These are phyloP conservation scores for Hypoxylon fuscum DNA, from an alignment of 495 filamentous ascomycete genomes.

Conservation along the genomic window DNA sequence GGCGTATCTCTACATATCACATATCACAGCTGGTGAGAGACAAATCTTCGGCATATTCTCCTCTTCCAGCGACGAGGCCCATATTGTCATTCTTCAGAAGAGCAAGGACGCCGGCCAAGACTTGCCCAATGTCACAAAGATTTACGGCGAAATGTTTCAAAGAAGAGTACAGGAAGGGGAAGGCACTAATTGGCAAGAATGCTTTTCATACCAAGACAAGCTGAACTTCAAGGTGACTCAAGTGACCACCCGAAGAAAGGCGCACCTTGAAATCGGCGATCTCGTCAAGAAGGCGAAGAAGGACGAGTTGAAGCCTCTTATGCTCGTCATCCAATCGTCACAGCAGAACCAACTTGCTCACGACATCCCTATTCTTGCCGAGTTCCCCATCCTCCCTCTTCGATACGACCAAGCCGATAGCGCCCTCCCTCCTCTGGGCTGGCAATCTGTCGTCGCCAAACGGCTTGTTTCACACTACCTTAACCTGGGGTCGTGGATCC, in stretches of 20 bases:
- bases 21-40: conserved; percentile 86
- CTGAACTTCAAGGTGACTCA: conserved; percentile 86
- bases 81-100: conserved; percentile 85
- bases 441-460: conserved; percentile 90
- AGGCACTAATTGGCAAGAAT: conserved; percentile 75
- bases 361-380: conserved; percentile 82
- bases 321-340: conserved; percentile 91
- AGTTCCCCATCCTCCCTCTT: conserved; percentile 84
- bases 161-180: conserved; percentile 71
- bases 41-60: conserved; percentile 96
- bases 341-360: conserved; percentile 82
- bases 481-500: conserved; percentile 88
- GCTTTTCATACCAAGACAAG: conserved; percentile 87
- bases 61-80: conserved; percentile 77
- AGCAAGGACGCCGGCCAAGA: conserved; percentile 76
- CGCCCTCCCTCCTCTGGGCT: conserved; percentile 88
- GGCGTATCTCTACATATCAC: conserved; percentile 89
- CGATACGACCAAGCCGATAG: conserved; percentile 84
- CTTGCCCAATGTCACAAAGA: conserved; percentile 87
- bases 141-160: conserved; percentile 81
- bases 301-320: conserved; percentile 78
- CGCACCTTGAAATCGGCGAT: conserved; percentile 84
- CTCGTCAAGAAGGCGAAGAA: conserved; percentile 85
- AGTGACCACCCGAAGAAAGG: conserved; percentile 87
- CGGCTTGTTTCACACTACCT: conserved; percentile 89